Conservation (phyloP, 768 basidiomycete genomes). For the Pisolithus marmoratus region DNA sequence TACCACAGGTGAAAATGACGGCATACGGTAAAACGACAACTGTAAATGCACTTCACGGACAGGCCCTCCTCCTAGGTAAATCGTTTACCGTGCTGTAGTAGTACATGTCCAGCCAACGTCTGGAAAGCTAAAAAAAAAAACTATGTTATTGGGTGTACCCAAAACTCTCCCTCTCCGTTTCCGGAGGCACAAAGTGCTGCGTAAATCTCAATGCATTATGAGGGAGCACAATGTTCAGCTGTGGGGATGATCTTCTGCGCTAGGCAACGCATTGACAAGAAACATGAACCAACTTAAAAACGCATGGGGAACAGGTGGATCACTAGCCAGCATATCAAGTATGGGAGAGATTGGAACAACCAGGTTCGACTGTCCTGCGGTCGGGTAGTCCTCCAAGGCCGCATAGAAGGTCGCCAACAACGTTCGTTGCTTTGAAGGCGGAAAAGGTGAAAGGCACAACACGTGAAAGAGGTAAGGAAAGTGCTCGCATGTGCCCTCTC, state of each 20-base stretch:
- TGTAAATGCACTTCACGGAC: slow-evolving; percentile 56
- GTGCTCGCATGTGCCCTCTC: too few relatives aligned
- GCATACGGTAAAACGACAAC: slow-evolving; percentile 54
- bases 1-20: slow-evolving; percentile 70
- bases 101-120: slow-evolving; percentile 27
- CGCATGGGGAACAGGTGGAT: slow-evolving; percentile 69
- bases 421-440: slow-evolving; percentile 43
- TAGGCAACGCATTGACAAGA: background rate
- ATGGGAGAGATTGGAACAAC: slow-evolving; percentile 70
- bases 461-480: too few relatives aligned
- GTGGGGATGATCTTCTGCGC: background rate
- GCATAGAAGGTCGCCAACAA: slow-evolving; percentile 69
- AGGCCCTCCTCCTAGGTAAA: slow-evolving; percentile 52
- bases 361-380: slow-evolving; percentile 53
- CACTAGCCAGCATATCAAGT: slow-evolving; percentile 54
- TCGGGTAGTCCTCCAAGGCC: slow-evolving; percentile 49
- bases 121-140: background rate
- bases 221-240: slow-evolving; percentile 68
- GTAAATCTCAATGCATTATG: slow-evolving; percentile 58
- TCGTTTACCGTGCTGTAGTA: slow-evolving; percentile 57
- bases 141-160: slow-evolving; percentile 42
- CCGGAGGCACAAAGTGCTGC: slow-evolving; percentile 72
- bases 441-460: background rate
- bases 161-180: slow-evolving; percentile 67
- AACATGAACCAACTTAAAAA: slow-evolving; percentile 39